Evolutionary conservation across 768 basidiomycete species (phyloP), one percentile per base, ranked within the genome.

Genomic region (Lentinula lateritia): DNA sequence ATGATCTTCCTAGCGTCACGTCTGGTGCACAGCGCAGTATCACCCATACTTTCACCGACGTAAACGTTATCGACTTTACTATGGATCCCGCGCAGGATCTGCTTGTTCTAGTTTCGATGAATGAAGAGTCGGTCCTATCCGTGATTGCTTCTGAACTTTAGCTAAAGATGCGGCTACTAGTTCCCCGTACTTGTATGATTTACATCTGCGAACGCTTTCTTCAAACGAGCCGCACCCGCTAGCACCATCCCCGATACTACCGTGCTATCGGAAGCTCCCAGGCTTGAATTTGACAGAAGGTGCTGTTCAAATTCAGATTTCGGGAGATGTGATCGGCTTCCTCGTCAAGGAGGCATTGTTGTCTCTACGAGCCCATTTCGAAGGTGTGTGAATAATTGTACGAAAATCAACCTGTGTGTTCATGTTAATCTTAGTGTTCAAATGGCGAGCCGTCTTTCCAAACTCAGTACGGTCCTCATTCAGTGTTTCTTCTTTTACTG

Each of bases 41-140:
- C 81, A 78, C 76, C 1, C 79, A 82, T 62, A 52, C 68, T 28
- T 78, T 81, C 71, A 70, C 68, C 12, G 76, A 77, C 41, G 56
- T 79, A 20, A 74, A 71, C 48, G 76, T 83, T 61, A 74, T 82
- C 28, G 83, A 86, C 63, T 83, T 85, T 55, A 83, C 83, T 0
- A 83, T 85, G 77, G 82, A 83, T 70, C 82, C 81, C 10, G 72
- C 76, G 5, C 81, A 83, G 69, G 81, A 85, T 68, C 67, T 86
- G 4, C 71, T 84, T 15, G 79, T 82, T 12, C 76, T 85, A 12
- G 78, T 84, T 15, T 73, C 78, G 3, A 70, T 79, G 10, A 74
- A 77, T 41, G 66, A 70, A 23, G 72, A 74, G 82, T 83, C n/a
- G 58, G 52, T 36, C 52, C 7, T 15, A 23, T 16, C 15, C 50